phyloP scores from a whole-genome alignment of 2,329 filamentous ascomycete species.

The Beauveria australis region DNA sequence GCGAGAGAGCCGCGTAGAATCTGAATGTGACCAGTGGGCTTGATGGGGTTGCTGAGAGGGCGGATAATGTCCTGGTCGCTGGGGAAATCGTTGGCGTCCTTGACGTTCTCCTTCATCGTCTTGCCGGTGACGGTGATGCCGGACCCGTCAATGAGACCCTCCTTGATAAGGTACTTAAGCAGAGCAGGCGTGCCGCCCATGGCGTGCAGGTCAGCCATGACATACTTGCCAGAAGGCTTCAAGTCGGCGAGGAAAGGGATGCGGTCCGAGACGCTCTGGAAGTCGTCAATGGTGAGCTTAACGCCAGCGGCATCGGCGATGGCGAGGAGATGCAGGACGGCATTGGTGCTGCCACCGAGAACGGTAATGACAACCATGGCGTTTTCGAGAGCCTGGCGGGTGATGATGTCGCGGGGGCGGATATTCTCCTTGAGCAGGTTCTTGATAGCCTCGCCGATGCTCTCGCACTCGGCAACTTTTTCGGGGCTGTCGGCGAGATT shows the following conservation, averaged over 20 bases:
- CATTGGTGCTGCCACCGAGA: constrained; percentile 78
- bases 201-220: constrained; percentile 77
- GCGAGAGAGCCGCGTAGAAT: constrained; percentile 83
- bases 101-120: constrained; percentile 79
- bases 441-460: constrained; percentile 64
- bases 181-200: constrained; percentile 82
- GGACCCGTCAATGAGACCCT: constrained; percentile 70
- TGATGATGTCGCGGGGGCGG: constrained; percentile 68
- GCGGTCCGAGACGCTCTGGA: constrained; percentile 72
- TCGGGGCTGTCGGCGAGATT: constrained; percentile 65
- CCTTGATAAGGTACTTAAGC: constrained; percentile 78
- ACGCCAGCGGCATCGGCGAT: constrained; percentile 76
- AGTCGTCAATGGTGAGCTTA: constrained; percentile 78
- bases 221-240: constrained; percentile 79
- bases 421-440: constrained; percentile 70
- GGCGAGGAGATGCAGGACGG: constrained; percentile 75
- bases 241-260: constrained; percentile 75
- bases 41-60: constrained; percentile 64
- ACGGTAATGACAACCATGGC: constrained; percentile 79
- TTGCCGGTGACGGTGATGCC: constrained; percentile 84
- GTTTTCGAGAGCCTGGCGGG: constrained; percentile 72
- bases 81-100: constrained; percentile 63
- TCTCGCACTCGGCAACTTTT: constrained; percentile 66
- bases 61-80: constrained; percentile 80
- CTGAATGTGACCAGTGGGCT: constrained; percentile 77